Conservation (phyloP, 106 monocot genomes). For the Dioscorea zingiberensis region DNA sequence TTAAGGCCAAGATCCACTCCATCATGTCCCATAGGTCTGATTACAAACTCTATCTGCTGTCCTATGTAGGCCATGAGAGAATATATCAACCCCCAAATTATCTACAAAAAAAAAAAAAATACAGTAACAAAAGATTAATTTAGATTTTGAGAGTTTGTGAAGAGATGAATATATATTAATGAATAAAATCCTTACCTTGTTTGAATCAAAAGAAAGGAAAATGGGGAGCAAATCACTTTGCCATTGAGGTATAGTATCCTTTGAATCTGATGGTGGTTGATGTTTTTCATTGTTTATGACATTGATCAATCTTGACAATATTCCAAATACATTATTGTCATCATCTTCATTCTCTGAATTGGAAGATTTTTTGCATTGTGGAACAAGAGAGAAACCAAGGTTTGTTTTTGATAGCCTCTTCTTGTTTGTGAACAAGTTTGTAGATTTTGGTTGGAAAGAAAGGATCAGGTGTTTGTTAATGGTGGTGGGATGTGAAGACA, state of each 20-base stretch:
- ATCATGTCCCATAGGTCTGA: constrained; percentile 4
- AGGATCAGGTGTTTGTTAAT: neutral
- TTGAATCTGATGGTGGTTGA: neutral
- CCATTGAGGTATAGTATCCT: neutral
- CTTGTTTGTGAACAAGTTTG: neutral
- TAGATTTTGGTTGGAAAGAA: neutral
- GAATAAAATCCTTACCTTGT: neutral
- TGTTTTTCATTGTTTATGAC: neutral
- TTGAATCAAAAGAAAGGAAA: neutral
- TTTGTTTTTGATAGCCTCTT: too few relatives aligned
- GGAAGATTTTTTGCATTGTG: neutral
- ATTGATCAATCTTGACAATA: neutral
- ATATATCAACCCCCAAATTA: constrained; percentile 11
- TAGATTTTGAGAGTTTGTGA: neutral
- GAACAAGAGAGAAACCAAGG: neutral
- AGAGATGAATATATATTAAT: too few relatives aligned
- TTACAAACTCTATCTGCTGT: constrained; percentile 10
- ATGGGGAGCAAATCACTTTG: neutral
- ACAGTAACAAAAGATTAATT: neutral
- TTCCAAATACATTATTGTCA: neutral
- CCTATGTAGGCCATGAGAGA: constrained; percentile 6
- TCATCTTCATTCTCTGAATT: neutral
- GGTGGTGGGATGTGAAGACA: neutral
- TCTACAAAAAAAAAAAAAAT: constrained; percentile 2
- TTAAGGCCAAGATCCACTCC: constrained; percentile 4